These are phyloP conservation scores for Bruguiera gymnorhiza DNA, from an alignment of 345 rosid genomes.

Conservation along the genomic window DNA sequence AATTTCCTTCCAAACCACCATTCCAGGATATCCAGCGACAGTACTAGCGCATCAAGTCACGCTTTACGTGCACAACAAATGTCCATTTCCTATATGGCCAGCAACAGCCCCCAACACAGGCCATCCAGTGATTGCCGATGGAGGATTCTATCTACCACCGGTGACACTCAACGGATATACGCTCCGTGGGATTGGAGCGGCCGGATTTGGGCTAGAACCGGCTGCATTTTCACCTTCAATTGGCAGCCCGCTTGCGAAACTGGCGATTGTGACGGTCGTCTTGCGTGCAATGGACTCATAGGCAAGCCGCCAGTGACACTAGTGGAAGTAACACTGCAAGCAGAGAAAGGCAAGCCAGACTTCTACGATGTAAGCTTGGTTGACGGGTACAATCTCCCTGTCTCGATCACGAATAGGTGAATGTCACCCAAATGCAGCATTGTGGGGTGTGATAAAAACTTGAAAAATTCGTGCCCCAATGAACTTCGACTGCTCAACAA, in stretches of 20 bases:
- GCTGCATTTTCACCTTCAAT: slow-evolving; percentile 57
- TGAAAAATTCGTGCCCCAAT: slow-evolving; percentile 47
- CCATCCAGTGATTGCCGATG: slow-evolving; percentile 56
- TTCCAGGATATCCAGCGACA: slow-evolving; percentile 31
- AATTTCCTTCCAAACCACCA: not conserved
- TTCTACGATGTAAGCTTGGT: slow-evolving; percentile 78
- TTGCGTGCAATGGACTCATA: slow-evolving; percentile 62
- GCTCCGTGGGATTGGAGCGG: slow-evolving; percentile 75
- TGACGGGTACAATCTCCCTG: slow-evolving; percentile 76
- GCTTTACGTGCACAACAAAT: slow-evolving; percentile 71
- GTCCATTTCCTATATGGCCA: slow-evolving; percentile 80
- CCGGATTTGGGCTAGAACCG: slow-evolving; percentile 77
- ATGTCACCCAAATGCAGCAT: slow-evolving; percentile 45
- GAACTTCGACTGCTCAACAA: slow-evolving; percentile 57
- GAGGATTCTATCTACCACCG: slow-evolving; percentile 67
- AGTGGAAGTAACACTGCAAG: slow-evolving; percentile 50
- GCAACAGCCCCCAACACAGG: slow-evolving; percentile 79
- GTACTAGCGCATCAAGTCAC: slow-evolving; percentile 40
- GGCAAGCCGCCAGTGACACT: slow-evolving; percentile 80
- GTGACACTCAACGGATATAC: slow-evolving; percentile 29
- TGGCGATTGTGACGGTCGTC: slow-evolving; percentile 70
- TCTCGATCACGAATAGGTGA: slow-evolving; percentile 38
- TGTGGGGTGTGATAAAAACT: slow-evolving; percentile 46
- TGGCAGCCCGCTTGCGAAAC: slow-evolving; percentile 71
- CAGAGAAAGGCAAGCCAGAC: slow-evolving; percentile 44